Base-by-base conservation (phyloP, 2,329 filamentous ascomycete species). In the Diplocarpon rosae region DNA sequence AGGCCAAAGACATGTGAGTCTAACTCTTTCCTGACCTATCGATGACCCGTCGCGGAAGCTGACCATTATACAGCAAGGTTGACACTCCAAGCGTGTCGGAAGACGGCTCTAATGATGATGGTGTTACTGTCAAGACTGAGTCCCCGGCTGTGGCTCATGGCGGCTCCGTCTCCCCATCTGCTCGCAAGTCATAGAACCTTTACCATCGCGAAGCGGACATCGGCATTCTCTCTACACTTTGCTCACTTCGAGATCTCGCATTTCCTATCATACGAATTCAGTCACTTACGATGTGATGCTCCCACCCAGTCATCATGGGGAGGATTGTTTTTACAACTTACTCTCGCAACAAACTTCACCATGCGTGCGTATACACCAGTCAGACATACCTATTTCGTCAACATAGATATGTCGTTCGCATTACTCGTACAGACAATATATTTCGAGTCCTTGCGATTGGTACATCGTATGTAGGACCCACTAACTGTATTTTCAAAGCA, bases 11-110 rank as follows among this genome's bases (percentile, higher is more conserved):
- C 30, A 48, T 47, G 60, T 60, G 55, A 52, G 54, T 52, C 14
- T 13, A 27, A 14, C n/a, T 14, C 34, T 3, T 41, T 16, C 16
- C 15, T 15, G 33, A 43, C 37, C 13, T 12, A 28, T 1, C 12
- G 24, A 30, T 17, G 3, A 11, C 6, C 12, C 13, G 10, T 17
- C 14, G n/a, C 13, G 17, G 9, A 3, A 36, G 15, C 40, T 46
- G 14, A 44, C 33, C 20, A 16, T 44, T 30, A 29, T 55, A 45
- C 24, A 58, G 49, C 14, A 52, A 48, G 14, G 11, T 37, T 39
- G 16, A 46, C 10, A 62, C 57, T 39, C 59, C 59, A 31, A 55
- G 56, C 16, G 48, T 61, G 28, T 62, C 61, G 12, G 61, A 62
- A 20, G 55, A 58, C 46, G 59, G 57, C 42, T 59, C 57, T 39